Evolutionary conservation across 140 eudicot species (phyloP).

Genomic region (Erigeron philadelphicus): DNA sequence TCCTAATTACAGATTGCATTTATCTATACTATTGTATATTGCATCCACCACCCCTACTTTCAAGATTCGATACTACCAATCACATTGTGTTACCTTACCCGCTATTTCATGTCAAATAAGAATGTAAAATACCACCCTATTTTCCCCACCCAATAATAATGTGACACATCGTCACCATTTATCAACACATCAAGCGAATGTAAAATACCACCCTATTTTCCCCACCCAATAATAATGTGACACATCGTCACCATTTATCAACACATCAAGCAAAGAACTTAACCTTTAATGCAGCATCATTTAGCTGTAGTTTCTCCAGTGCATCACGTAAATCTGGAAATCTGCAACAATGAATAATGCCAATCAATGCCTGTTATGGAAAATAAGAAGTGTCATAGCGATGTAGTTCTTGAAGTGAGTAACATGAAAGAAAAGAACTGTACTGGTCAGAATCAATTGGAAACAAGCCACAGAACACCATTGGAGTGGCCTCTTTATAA

Average conservation of each 20-base stretch:
- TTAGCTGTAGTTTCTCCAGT: slow-evolving; percentile 85
- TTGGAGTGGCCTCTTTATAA: slow-evolving; percentile 91
- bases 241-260: too few species aligned
- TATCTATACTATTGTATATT: too few species aligned
- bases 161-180: too few species aligned
- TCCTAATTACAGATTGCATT: too few species aligned
- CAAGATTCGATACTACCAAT: too few species aligned
- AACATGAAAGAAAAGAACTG: slow-evolving; percentile 19
- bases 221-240: too few species aligned
- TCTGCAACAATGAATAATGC: slow-evolving; percentile 35
- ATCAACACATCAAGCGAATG: background rate
- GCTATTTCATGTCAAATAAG: too few species aligned
- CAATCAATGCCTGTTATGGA: background rate
- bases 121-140: too few species aligned
- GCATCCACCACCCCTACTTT: too few species aligned
- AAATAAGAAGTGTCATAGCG: slow-evolving; percentile 6
- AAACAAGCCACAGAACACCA: slow-evolving; percentile 98
- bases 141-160: too few species aligned
- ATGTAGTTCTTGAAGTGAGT: slow-evolving; percentile 12
- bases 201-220: too few species aligned
- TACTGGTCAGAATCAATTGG: slow-evolving; percentile 96
- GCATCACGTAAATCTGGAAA: slow-evolving; percentile 92
- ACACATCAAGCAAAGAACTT: slow-evolving; percentile 3
- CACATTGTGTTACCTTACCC: too few species aligned
- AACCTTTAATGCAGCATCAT: slow-evolving; percentile 93